These are phyloP conservation scores for Sonneratia alba DNA, from an alignment of 345 rosid genomes.

Conservation along the genomic window DNA sequence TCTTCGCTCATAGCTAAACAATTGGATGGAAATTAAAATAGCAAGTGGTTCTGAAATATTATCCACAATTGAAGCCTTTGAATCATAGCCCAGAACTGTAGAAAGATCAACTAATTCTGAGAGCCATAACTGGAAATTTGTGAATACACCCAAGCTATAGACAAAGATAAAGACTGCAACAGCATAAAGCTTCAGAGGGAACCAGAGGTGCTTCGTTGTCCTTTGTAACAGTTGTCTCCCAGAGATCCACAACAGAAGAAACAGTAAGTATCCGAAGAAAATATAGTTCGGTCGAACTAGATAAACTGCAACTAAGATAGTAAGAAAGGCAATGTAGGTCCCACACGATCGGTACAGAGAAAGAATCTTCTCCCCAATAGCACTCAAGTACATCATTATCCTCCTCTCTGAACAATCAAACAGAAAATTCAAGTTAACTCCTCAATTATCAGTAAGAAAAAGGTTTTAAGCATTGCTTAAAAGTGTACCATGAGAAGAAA, in stretches of 20 bases:
- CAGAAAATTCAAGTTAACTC: constrained; percentile 1
- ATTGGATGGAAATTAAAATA: constrained; percentile 30
- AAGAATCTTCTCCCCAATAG: constrained; percentile 28
- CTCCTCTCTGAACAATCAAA: constrained; percentile 20
- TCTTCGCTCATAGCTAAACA: constrained; percentile 36
- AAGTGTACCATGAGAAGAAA: constrained; percentile 29
- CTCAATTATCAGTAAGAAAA: neutral
- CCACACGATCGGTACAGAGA: constrained; percentile 36
- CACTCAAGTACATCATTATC: constrained; percentile 24
- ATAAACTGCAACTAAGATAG: constrained; percentile 34
- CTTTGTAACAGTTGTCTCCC: constrained; percentile 34
- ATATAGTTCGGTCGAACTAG: constrained; percentile 27
- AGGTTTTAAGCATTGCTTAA: neutral
- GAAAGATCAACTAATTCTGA: constrained; percentile 20
- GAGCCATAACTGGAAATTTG: constrained; percentile 19
- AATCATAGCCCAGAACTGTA: constrained; percentile 22
- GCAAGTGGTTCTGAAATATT: constrained; percentile 31
- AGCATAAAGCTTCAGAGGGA: constrained; percentile 32
- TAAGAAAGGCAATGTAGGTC: constrained; percentile 32
- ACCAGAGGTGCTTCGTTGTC: constrained; percentile 30
- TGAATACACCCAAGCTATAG: constrained; percentile 25
- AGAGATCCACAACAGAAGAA: constrained; percentile 35
- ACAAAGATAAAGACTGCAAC: constrained; percentile 20
- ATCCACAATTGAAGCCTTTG: constrained; percentile 24
- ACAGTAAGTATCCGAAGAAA: constrained; percentile 32